phyloP scores from a whole-genome alignment of 345 rosid genomes.

The Salix koriyanagi region DNA sequence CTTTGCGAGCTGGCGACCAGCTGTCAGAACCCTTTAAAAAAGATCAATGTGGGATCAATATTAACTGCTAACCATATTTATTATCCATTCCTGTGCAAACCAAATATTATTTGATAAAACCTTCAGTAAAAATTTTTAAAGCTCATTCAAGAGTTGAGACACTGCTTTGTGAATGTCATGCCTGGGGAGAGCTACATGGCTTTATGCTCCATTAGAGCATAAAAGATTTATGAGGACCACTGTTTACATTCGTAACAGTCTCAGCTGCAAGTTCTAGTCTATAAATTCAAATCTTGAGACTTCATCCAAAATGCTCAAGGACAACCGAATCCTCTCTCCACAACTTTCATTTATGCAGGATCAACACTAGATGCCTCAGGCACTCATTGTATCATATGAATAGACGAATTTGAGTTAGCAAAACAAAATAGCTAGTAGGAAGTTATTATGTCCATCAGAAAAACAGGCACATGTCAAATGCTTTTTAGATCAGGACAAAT shows the following conservation, averaged over 20 bases:
- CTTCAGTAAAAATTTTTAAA: neutral
- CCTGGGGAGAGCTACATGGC: neutral
- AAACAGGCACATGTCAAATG: neutral
- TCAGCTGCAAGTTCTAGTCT: neutral
- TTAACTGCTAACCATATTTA: neutral
- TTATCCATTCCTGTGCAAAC: neutral
- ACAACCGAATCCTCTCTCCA: neutral
- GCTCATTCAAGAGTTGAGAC: neutral
- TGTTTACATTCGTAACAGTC: neutral
- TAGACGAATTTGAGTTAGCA: neutral
- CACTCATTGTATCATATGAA: neutral
- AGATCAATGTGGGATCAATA: conserved; percentile 2
- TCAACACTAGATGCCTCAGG: neutral
- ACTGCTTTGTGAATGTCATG: neutral
- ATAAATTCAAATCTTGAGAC: neutral
- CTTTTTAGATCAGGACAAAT: neutral
- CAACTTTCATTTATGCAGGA: neutral
- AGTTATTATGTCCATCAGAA: neutral
- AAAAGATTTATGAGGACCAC: neutral
- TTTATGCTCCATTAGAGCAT: neutral
- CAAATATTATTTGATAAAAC: neutral
- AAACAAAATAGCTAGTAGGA: neutral
- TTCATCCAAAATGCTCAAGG: neutral
- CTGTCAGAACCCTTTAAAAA: conserved; percentile 71
- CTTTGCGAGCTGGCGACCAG: conserved; percentile 86